A percentile compares a stretch with the other conserved stretches of the same genome.
These are phyloP conservation scores for Micromonas pusilla DNA, from an alignment of 139 green algal species.

Conservation along the genomic window DNA sequence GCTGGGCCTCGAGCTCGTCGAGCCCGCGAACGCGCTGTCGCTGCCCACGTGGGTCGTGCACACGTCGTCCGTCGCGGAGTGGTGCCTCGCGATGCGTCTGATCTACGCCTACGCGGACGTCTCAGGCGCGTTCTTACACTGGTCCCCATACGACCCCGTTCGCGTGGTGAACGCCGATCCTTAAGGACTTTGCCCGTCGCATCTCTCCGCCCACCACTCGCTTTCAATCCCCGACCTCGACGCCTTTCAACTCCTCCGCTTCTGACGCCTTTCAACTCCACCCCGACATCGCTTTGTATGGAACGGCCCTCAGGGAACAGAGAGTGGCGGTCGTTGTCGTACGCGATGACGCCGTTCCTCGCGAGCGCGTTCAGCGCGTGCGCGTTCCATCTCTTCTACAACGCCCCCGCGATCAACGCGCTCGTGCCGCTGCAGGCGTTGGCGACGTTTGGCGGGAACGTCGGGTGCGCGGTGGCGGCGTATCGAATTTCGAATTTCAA, in stretches of 20 bases:
- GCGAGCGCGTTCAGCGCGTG: slow-evolving; percentile 20
- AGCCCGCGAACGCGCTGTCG: slow-evolving; percentile 90
- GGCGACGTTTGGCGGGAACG: slow-evolving; percentile 56
- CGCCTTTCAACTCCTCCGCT: too few species aligned
- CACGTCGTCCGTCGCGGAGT: slow-evolving; percentile 72
- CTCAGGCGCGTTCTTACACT: too few species aligned
- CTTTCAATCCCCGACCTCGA: too few species aligned
- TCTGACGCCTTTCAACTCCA: too few species aligned
- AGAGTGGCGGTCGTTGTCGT: slow-evolving; percentile 14
- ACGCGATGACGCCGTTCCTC: slow-evolving; percentile 29
- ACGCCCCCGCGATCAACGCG: slow-evolving; percentile 38
- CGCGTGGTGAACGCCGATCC: too few species aligned
- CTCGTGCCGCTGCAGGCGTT: slow-evolving; percentile 52
- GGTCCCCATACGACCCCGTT: too few species aligned
- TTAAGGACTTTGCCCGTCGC: too few species aligned
- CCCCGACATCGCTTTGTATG: too few species aligned
- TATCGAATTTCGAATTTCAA: slow-evolving; percentile 62
- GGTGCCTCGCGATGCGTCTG: slow-evolving; percentile 72
- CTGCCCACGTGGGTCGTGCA: slow-evolving; percentile 98
- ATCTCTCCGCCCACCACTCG: too few species aligned
- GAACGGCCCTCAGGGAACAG: too few species aligned
- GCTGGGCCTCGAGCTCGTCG: slow-evolving; percentile 27
- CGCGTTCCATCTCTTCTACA: slow-evolving; percentile 89
- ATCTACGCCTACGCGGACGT: slow-evolving; percentile 66
- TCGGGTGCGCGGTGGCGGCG: slow-evolving; percentile 62